Conservation (phyloP, 148 eudicot genomes). For the Gaultheria prostrata region DNA sequence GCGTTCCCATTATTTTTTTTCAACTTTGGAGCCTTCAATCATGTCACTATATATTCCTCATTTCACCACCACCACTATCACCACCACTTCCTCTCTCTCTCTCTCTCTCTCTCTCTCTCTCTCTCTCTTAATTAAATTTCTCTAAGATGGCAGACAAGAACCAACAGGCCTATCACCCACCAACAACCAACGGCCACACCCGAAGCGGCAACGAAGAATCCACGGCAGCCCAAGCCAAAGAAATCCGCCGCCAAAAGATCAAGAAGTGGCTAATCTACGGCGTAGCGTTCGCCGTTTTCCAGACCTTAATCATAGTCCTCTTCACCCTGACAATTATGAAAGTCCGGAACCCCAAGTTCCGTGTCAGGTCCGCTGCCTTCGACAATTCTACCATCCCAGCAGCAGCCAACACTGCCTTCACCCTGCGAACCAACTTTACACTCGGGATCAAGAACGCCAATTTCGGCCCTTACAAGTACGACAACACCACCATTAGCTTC, state of each 20-base stretch:
- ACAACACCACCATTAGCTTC: not conserved
- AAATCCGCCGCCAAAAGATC: constrained; percentile 18
- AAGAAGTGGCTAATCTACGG: not conserved
- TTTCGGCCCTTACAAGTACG: constrained; percentile 13
- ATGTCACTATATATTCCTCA: not conserved
- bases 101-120: not conserved
- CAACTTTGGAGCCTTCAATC: not conserved
- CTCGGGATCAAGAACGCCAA: constrained; percentile 24
- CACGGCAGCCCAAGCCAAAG: not conserved
- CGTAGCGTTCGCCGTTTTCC: constrained; percentile 2
- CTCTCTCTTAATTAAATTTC: not conserved
- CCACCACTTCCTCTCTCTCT: not conserved
- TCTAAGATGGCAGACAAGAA: not conserved
- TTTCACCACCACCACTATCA: not conserved
- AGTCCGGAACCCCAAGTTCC: constrained; percentile 22
- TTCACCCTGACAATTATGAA: constrained; percentile 19
- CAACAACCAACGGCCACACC: not conserved
- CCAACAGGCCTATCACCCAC: not conserved
- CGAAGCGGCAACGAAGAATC: not conserved
- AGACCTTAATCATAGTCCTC: not conserved
- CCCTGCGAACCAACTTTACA: not conserved
- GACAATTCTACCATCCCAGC: not conserved
- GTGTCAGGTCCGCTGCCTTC: constrained; percentile 7
- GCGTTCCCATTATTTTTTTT: not conserved
- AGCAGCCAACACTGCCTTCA: not conserved